Evolutionary conservation across 176 grass and related monocot species (phyloP), one percentile per base, ranked within the genome.

Genomic region (Triticum monococcum): DNA sequence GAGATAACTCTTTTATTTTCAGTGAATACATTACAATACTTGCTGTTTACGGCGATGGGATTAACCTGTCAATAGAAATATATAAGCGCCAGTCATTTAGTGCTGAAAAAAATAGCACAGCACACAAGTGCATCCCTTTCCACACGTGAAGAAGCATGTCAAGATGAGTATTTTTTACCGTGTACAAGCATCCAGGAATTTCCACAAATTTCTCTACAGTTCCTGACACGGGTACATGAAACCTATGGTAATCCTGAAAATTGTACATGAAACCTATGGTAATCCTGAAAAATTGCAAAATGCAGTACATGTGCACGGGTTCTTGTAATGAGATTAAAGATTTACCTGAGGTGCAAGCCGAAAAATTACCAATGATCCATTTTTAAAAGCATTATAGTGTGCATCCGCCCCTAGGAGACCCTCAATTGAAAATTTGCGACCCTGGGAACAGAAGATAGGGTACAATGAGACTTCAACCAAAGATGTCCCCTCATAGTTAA

Each of bases 21-120:
- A 0, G 97, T 99, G 75, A 99, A 99, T 35, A 99, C 97, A 80
- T 99, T 96, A 84, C 97, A 99, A 57, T 96, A 96, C 70, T 96
- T 99, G 65, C 97, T 99, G 87, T 99, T 99, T 63, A 99, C 94
- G 16, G 97, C 97, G 64, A 99, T 99, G 84, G 97, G 97, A 84
- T 99, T 99, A 71, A 99, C 97, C 97, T 99, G 84, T 81, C 67
- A 81, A 90, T 84, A 54, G 31, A 82, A 75, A 63, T 2, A 79
- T 62, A 85, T 25, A 24, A 85, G 68, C 68, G 33, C 62, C 63
- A 75, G 78, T 24, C 28, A 71, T 35, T 46, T 59, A 60, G 72
- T 90, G 26, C n/a, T 35, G 26, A 81, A 91, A 68, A 86, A 79
- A 4, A 90, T 3, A 65, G 12, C 20, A 67, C 33, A 84, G 8